These are phyloP conservation scores for Apiospora phragmitis DNA, from an alignment of 2,329 filamentous ascomycete species.

Conservation along the genomic window DNA sequence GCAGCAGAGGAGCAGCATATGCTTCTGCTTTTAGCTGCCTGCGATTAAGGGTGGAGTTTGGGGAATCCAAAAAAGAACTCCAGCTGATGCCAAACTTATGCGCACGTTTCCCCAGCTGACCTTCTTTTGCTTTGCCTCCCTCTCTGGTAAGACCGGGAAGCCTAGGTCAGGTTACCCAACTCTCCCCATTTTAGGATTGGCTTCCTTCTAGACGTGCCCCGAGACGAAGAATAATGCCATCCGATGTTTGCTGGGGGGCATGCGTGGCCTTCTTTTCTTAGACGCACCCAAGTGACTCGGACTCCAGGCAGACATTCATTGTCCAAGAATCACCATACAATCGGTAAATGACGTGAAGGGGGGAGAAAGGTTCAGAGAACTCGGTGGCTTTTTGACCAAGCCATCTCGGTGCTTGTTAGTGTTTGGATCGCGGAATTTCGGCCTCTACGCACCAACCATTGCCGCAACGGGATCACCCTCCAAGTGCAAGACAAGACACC, in stretches of 20 bases:
- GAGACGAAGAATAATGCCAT: neutral
- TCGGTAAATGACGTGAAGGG: constrained; percentile 1
- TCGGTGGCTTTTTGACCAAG: neutral
- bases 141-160: neutral
- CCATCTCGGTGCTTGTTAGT: neutral
- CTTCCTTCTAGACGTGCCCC: neutral
- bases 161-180: constrained; percentile 8
- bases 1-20: neutral
- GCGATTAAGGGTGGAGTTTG: constrained; percentile 1
- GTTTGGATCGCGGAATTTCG: neutral
- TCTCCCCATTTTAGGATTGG: constrained; percentile 1
- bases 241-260: neutral
- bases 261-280: constrained; percentile 3
- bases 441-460: neutral
- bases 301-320: neutral
- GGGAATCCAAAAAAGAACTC: neutral
- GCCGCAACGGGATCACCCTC: neutral
- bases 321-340: neutral
- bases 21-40: neutral
- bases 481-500: constrained; percentile 1
- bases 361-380: neutral
- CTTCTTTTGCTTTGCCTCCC: neutral
- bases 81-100: neutral
- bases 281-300: neutral
- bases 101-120: neutral